A percentile compares a stretch with the other conserved stretches of the same genome.
These are phyloP conservation scores for Coleophoma crateriformis DNA, from an alignment of 2,329 filamentous ascomycete genomes.

Conservation along the genomic window DNA sequence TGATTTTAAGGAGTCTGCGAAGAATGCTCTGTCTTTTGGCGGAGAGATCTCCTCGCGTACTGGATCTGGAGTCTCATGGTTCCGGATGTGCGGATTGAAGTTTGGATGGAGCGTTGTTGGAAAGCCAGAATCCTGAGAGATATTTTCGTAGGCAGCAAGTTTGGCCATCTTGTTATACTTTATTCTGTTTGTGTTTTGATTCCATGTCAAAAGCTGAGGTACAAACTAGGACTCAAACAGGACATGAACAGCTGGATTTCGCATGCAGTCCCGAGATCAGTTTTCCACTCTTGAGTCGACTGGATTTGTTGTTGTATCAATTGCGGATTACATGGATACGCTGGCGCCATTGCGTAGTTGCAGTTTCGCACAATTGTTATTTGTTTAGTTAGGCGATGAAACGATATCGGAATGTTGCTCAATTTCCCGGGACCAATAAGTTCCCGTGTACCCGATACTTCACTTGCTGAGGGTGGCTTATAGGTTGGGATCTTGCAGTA, in stretches of 20 bases:
- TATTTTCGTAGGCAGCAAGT: constrained; percentile 39
- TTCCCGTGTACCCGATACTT: neutral
- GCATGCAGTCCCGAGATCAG: too few relatives aligned
- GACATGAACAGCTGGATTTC: too few relatives aligned
- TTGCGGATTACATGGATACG: neutral
- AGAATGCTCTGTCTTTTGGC: constrained; percentile 25
- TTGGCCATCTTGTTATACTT: constrained; percentile 6
- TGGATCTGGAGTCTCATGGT: constrained; percentile 33
- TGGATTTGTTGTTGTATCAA: neutral
- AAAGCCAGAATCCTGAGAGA: constrained; percentile 42
- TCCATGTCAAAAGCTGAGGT: too few relatives aligned
- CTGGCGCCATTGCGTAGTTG: neutral
- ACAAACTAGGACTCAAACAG: too few relatives aligned
- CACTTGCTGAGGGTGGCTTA: neutral
- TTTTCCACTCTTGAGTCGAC: too few relatives aligned
- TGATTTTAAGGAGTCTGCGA: constrained; percentile 37
- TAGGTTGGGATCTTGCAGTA: neutral
- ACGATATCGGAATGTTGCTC: neutral
- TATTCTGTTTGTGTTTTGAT: too few relatives aligned
- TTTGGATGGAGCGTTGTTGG: constrained; percentile 39
- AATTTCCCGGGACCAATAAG: neutral
- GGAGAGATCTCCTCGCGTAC: constrained; percentile 23
- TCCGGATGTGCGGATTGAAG: constrained; percentile 40
- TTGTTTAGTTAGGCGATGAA: neutral
- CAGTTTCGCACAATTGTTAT: neutral